phyloP scores from a whole-genome alignment of 1,284 basidiomycete genomes.

The Ganoderma lingzhi region DNA sequence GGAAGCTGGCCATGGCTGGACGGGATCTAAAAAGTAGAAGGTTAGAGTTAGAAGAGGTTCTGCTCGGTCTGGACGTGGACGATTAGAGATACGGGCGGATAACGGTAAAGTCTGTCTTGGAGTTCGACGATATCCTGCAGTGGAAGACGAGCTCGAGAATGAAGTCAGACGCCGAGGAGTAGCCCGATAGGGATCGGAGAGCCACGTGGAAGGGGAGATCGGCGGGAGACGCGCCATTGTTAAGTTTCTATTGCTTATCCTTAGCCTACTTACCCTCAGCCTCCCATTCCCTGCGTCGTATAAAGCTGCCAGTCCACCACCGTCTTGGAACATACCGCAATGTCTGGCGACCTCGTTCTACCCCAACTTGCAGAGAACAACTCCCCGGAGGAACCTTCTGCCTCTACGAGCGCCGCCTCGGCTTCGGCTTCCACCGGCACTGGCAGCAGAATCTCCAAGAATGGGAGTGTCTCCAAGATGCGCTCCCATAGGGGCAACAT shows the following conservation, averaged over 20 bases:
- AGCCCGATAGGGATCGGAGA: neutral
- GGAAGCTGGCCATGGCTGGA: neutral
- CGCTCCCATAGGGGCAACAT: conserved; percentile 46
- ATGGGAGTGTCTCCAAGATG: conserved; percentile 42
- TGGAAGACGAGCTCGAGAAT: neutral
- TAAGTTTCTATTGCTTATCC: conserved; percentile 3
- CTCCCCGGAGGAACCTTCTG: conserved; percentile 10
- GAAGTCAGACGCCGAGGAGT: neutral
- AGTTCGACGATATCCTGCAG: neutral
- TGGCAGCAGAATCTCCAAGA: conserved; percentile 30
- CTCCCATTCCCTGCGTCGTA: neutral
- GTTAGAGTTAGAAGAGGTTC: neutral
- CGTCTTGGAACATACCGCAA: conserved; percentile 10
- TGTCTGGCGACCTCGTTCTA: conserved; percentile 14
- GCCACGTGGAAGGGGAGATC: conserved; percentile 11
- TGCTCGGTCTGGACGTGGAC: neutral
- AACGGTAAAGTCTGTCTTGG: neutral
- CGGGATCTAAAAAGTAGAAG: neutral
- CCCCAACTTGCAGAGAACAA: conserved; percentile 2
- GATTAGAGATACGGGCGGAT: neutral
- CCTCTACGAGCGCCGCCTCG: neutral
- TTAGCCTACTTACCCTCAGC: neutral
- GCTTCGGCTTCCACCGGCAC: conserved; percentile 12
- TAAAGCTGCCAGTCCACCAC: conserved; percentile 2
- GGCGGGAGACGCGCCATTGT: neutral